Conservation (phyloP, 2,329 filamentous ascomycete species). For the Tolypocladium album region DNA sequence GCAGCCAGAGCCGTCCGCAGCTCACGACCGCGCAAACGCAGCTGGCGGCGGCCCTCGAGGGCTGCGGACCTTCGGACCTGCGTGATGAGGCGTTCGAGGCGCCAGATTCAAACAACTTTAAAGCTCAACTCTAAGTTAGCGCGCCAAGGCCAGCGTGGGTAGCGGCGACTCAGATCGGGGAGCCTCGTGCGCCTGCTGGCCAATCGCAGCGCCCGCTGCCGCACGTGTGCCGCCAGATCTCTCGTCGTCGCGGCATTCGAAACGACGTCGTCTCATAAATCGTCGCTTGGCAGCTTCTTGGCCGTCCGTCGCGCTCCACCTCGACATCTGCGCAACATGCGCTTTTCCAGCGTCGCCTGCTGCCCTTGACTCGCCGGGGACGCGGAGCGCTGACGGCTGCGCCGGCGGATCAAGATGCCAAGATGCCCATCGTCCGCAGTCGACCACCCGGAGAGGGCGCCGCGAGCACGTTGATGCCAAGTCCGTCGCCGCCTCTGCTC, state of each 20-base stretch:
- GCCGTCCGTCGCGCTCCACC: neutral
- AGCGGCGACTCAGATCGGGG: neutral
- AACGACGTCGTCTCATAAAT: neutral
- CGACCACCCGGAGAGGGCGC: neutral
- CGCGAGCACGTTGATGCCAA: neutral
- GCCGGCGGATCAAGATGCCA: neutral
- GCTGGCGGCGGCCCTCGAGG: neutral
- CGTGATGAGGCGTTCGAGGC: neutral
- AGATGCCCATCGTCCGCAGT: neutral
- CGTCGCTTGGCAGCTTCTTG: neutral
- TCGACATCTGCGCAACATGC: neutral
- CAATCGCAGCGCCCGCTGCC: neutral
- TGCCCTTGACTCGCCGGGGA: neutral
- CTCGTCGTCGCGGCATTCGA: neutral
- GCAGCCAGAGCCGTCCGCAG: neutral
- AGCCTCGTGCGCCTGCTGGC: neutral
- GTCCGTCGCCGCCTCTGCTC: neutral
- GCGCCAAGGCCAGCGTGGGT: neutral
- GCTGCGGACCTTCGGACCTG: too few species aligned
- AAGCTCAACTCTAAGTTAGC: neutral
- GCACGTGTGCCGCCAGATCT: neutral
- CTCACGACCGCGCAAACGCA: neutral
- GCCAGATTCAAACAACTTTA: neutral
- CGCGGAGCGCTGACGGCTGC: neutral
- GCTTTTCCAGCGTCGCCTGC: neutral